A percentile compares a stretch with the other conserved stretches of the same genome.
Evolutionary conservation across 139 green algal genomes (phyloP).

Genomic region (Auxenochlorella pyrenoidosa): DNA sequence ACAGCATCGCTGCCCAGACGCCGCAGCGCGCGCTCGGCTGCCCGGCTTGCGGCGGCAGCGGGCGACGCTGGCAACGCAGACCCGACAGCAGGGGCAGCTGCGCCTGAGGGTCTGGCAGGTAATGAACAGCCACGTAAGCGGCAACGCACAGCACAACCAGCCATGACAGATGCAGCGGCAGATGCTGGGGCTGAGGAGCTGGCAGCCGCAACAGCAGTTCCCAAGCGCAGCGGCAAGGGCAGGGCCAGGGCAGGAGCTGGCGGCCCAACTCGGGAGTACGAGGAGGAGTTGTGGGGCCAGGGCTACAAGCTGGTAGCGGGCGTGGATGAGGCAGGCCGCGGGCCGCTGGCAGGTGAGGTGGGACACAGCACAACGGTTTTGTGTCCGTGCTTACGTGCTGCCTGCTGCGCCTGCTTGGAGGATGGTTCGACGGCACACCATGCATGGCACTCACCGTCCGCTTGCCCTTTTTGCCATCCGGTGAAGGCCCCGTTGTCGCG

Average conservation of each 20-base stretch:
- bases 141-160: background rate
- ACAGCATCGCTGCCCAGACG: background rate
- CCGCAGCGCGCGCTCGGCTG: background rate
- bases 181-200: background rate
- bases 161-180: background rate
- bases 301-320: slow-evolving; percentile 67
- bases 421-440: no score
- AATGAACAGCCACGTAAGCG: slow-evolving; percentile 16
- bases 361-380: no score
- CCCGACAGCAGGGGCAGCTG: background rate
- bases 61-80: background rate
- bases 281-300: slow-evolving; percentile 61
- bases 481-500: slow-evolving; percentile 81
- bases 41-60: background rate
- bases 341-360: slow-evolving; percentile 80
- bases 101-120: background rate
- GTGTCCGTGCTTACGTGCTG: no score
- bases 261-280: slow-evolving; percentile 24
- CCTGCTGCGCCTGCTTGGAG: background rate
- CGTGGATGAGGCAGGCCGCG: slow-evolving; percentile 91
- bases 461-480: no score
- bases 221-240: background rate
- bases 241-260: background rate
- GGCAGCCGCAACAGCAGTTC: background rate
- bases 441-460: no score